Base-by-base conservation (phyloP, 2,329 filamentous ascomycete genomes). In the Cladophialophora psammophila region DNA sequence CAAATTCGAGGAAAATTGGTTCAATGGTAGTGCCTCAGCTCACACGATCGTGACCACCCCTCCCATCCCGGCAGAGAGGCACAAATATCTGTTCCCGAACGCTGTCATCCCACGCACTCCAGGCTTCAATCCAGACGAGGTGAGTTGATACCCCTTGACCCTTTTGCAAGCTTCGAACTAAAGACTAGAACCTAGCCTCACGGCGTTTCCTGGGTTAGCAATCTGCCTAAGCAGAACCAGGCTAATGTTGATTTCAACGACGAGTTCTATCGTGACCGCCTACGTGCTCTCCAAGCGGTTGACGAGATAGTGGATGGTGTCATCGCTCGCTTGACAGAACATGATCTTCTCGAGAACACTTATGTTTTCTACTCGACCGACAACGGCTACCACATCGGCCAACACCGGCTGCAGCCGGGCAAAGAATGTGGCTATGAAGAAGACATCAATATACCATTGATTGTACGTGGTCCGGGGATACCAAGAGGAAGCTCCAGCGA, bases 41-140 rank as follows among this genome's bases (percentile, higher is more conserved):
- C 9, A 68, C 68, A 9, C 57, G 10, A 60, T 75, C 1, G 65
- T 69, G 0, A 82, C 85, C 74, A 79, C 81, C 5, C 80, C 81
- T 0, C 88, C 88, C 0, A 80, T 90, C 15, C 83, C 89, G 0
- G 83, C 88, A 0, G 79, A 86, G 50, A 81, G 89, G 52, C 89
- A 93, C 69, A 79, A 82, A 48, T 77, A 89, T 73, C 81, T 91
- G 0, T 92, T 92, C 74, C 75, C 82, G 2, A 83, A 86, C 34
- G 83, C 81, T 0, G 84, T 80, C 26, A 84, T 91, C 0, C 90
- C 90, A 0, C 80, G 90, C 8, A 88, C 84, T 0, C 78, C 81
- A 0, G 87, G 87, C 74, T 92, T 92, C 76, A 92, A 93, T 71
- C 89, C 90, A 0, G 82, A 86, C 2, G 78, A 80, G 68, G 85